Evolutionary conservation across 192 early-diverging fungal species (phyloP), one percentile per base, ranked within the genome.

Genomic region (Mortierella alpina): DNA sequence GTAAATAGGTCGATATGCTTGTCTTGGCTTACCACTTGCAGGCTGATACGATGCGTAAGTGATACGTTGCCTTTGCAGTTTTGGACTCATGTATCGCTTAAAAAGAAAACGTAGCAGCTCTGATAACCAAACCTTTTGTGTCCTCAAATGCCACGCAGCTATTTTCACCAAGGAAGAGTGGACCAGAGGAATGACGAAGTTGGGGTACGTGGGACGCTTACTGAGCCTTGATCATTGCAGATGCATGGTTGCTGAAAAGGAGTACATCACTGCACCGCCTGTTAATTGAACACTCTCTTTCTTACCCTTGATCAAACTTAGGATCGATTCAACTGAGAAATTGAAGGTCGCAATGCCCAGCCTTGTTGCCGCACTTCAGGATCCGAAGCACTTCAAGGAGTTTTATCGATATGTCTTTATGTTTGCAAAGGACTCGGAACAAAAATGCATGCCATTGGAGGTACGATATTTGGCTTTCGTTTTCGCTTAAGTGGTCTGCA

Each of bases 361-460:
- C 6, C 75, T 86, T 22, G 72, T 85, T 50, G 59, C 47, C 12
- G 72, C 45, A 14, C 63, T 85, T 18, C 68, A 72, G 20, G 73
- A 83, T 46, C 83, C 86, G 1, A 57, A 75, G 12, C 63, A 84
- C 14, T 88, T 89, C 59, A 87, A 85, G 57, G 89, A 92, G 68
- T 79, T 92, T 72, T 92, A 92, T 63, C 80, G 84, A 12, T 91
- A 86, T 57, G 83, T 88, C 9, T 92, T 92, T 51, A 82, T 75
- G 58, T 92, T 88, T 82, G 88, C 88, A 40, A 92, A 92, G 57
- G 85, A 87, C 63, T 83, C 77, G 10, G 89, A 86, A 53, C 89
- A 90, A 74, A 91, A 89, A 67, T 84, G 83, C 72, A 83, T 92
- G 82, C 71, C 73, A 57, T 56, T 92, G 14, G 91, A 92, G 49